Evolutionary conservation across 1,284 basidiomycete species (phyloP).

Genomic region (Apiotrichum montevideense): DNA sequence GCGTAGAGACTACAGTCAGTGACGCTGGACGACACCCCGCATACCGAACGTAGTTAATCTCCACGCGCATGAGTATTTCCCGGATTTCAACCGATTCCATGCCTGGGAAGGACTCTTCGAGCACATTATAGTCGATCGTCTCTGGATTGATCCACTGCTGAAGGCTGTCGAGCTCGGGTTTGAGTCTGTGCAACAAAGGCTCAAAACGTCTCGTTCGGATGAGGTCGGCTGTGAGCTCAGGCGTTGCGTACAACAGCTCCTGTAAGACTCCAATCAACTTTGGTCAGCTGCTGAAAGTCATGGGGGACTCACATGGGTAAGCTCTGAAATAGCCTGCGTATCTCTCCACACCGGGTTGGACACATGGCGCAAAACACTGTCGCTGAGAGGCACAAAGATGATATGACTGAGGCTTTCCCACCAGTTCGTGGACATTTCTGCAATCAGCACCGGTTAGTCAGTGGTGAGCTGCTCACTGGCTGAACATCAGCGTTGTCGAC

Average conservation of each 20-base stretch:
- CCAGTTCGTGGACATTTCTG: slow-evolving; percentile 22
- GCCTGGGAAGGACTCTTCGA: slow-evolving; percentile 5
- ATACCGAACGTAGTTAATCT: slow-evolving; percentile 21
- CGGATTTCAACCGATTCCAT: slow-evolving; percentile 16
- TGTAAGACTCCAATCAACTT: slow-evolving; percentile 6
- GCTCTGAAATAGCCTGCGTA: not conserved
- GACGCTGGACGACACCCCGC: not conserved
- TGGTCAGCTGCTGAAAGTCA: no score
- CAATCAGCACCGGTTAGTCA: no score
- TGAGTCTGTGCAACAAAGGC: slow-evolving; percentile 17
- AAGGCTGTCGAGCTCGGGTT: slow-evolving; percentile 18
- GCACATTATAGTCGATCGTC: not conserved
- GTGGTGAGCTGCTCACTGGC: no score
- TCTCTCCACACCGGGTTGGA: not conserved
- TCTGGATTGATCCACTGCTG: slow-evolving; percentile 4
- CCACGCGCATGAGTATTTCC: slow-evolving; percentile 17
- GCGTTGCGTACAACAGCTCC: slow-evolving; percentile 13
- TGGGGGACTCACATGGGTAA: slow-evolving; percentile 1
- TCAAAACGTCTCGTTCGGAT: slow-evolving; percentile 20
- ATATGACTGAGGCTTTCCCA: slow-evolving; percentile 12
- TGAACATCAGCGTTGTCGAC: no score
- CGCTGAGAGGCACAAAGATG: not conserved
- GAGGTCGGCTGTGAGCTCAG: slow-evolving; percentile 17
- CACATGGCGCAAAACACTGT: not conserved
- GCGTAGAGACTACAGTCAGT: slow-evolving; percentile 14